These are phyloP conservation scores for Magnolia kwangsiensis DNA, from an alignment of 164 flowering plant species.

Conservation along the genomic window DNA sequence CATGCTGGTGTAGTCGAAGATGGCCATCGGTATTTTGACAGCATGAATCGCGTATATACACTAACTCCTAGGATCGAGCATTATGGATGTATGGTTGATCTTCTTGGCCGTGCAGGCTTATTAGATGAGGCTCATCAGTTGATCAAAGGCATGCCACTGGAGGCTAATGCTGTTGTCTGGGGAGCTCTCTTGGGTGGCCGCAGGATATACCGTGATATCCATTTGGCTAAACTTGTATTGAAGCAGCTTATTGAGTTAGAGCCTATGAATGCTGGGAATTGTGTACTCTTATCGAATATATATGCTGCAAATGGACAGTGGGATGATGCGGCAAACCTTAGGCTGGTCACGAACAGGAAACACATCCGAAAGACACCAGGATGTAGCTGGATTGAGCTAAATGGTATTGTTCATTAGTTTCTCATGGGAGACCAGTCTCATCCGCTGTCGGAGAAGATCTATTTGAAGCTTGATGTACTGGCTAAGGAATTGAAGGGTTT, in stretches of 20 bases:
- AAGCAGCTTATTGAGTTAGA: slow-evolving; percentile 27
- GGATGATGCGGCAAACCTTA: slow-evolving; percentile 28
- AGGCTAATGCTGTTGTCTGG: slow-evolving; percentile 35
- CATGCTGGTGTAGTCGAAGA: slow-evolving; percentile 36
- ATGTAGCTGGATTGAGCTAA: slow-evolving; percentile 32
- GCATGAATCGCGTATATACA: slow-evolving; percentile 19
- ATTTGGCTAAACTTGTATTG: slow-evolving; percentile 24
- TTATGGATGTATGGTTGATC: slow-evolving; percentile 36
- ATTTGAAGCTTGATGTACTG: slow-evolving; percentile 26
- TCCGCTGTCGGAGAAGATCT: slow-evolving; percentile 22
- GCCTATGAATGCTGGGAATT: slow-evolving; percentile 31
- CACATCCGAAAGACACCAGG: slow-evolving; percentile 27
- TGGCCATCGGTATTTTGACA: slow-evolving; percentile 21
- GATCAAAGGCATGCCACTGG: slow-evolving; percentile 30
- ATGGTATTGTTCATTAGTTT: slow-evolving; percentile 30
- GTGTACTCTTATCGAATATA: slow-evolving; percentile 28
- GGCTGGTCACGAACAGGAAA: slow-evolving; percentile 19
- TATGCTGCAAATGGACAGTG: slow-evolving; percentile 25
- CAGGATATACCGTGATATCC: slow-evolving; percentile 21
- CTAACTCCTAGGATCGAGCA: slow-evolving; percentile 28
- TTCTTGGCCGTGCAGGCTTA: slow-evolving; percentile 31
- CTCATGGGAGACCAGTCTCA: slow-evolving; percentile 25
- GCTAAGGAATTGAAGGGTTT: slow-evolving; percentile 18
- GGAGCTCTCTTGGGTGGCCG: slow-evolving; percentile 33
- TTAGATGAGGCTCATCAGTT: slow-evolving; percentile 26